Conservation (phyloP, 495 filamentous ascomycete species). For the Tuber magnatum region DNA sequence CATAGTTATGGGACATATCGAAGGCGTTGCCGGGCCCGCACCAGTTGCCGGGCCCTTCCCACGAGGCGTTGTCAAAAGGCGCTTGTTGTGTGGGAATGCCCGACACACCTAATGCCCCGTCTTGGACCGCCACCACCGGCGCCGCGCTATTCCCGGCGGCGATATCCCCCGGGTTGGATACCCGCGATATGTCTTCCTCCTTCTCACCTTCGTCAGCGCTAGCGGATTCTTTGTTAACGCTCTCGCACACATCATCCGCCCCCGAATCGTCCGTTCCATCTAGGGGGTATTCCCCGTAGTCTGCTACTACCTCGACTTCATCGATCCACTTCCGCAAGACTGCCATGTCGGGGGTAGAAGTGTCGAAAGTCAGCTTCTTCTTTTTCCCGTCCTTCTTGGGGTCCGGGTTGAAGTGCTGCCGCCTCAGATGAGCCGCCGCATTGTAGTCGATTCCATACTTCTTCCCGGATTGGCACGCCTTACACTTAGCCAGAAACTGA, state of each 20-base stretch:
- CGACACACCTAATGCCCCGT: background rate
- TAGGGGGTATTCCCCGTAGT: background rate
- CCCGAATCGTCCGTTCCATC: background rate
- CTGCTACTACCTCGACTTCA: constrained; percentile 20
- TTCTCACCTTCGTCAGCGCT: background rate
- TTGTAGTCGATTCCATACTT: constrained; percentile 92
- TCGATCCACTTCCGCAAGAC: constrained; percentile 29
- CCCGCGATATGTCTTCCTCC: background rate
- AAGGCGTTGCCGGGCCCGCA: background rate
- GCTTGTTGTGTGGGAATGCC: background rate
- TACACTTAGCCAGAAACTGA: constrained; percentile 73
- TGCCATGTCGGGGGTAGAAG: constrained; percentile 22
- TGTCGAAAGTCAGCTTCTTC: constrained; percentile 39
- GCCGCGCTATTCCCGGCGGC: background rate
- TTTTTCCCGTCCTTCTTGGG: constrained; percentile 52
- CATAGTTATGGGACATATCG: background rate
- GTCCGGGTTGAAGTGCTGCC: constrained; percentile 73
- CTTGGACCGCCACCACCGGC: background rate
- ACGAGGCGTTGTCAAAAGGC: background rate
- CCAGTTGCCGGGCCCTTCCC: background rate
- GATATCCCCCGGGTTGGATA: background rate
- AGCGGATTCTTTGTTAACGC: background rate
- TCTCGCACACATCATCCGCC: background rate
- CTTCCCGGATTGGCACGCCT: constrained; percentile 68
- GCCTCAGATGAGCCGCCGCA: constrained; percentile 81